Evolutionary conservation across 768 basidiomycete genomes (phyloP), one percentile per base, ranked within the genome.

Genomic region (Phanerodontia chrysosporium): DNA sequence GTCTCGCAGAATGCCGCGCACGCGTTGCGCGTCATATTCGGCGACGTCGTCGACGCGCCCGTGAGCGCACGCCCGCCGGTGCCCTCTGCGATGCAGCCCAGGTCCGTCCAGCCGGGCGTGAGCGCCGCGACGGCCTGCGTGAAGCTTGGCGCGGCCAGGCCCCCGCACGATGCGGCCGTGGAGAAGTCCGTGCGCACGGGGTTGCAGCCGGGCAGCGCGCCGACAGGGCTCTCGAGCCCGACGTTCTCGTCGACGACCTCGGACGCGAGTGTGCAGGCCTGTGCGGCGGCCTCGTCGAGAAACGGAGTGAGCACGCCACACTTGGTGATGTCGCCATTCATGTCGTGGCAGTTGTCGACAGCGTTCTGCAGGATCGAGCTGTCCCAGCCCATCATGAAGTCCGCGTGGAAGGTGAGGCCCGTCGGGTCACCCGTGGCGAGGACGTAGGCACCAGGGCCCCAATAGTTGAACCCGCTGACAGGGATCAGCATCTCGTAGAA

Each of bases 371-470:
- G 65, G 4, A 65, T 49, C 30, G 35, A 35, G 42, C 58, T 55
- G 49, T 65, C 63, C 66, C 66, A 67, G 39, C 66, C 60, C 48
- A 57, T 61, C 60, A 57, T 32, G 62, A 68, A 68, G 62, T 68
- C 67, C 42, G 60, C 67, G 65, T 68, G 67, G 57, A 60, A 64
- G 21, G 60, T 62, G 54, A 58, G 60, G n/a, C 65, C 65, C 42
- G 62, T 66, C 46, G 65, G 62, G 64, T 68, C 65, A 30, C 67
- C 65, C 55, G 62, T 65, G 16, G 64, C 51, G 49, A 65, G 39
- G 36, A 64, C 66, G 62, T 63, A 67, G 6, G 66, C 57, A 29
- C 63, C 63, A 28, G 32, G 32, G 42, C 66, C 66, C 59, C 56
- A 58, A 60, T 60, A 64, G 39, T 45, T 30, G 55, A 55, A 64